Percentiles rank a stretch among this genome's conserved stretches.
phyloP scores from a whole-genome alignment of 2,329 filamentous ascomycete genomes.

The Talaromyces sp. region DNA sequence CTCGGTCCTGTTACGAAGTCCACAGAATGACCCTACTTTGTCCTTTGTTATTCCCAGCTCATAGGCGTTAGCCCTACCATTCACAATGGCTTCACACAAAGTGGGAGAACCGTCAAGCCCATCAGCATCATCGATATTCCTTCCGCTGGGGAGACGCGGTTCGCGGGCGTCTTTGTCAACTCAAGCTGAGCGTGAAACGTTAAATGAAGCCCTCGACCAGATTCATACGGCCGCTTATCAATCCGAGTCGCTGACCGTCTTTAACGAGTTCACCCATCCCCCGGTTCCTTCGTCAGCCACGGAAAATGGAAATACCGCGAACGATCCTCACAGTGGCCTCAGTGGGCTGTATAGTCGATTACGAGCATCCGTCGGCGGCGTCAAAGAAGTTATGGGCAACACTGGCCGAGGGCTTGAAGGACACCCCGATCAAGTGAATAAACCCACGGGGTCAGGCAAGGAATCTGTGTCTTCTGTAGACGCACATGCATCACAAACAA shows the following conservation, averaged over 20 bases:
- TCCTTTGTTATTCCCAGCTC: constrained; percentile 6
- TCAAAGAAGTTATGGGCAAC: constrained; percentile 49
- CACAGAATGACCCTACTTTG: constrained; percentile 8
- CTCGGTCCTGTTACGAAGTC: neutral
- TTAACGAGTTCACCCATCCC: constrained; percentile 75
- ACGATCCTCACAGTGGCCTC: constrained; percentile 78
- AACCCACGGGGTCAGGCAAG: constrained; percentile 7
- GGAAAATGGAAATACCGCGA: constrained; percentile 62
- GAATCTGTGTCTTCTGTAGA: constrained; percentile 16
- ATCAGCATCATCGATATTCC: constrained; percentile 40
- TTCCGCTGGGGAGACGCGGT: constrained; percentile 43
- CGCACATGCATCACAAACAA: constrained; percentile 21
- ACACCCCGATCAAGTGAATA: constrained; percentile 20
- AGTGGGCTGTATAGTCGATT: constrained; percentile 86
- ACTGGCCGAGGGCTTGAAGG: constrained; percentile 21
- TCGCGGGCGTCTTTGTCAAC: constrained; percentile 49
- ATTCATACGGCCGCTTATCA: constrained; percentile 88
- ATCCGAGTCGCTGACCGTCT: constrained; percentile 79
- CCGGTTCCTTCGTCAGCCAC: constrained; percentile 59
- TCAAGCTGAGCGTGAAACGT: constrained; percentile 65
- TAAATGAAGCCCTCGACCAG: constrained; percentile 73
- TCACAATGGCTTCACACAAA: constrained; percentile 32
- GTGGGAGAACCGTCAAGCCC: constrained; percentile 38
- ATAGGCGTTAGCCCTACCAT: constrained; percentile 3
- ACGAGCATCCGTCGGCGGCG: constrained; percentile 72